Evolutionary conservation across 495 filamentous ascomycete genomes (phyloP).

Genomic region (Neurospora sp.): DNA sequence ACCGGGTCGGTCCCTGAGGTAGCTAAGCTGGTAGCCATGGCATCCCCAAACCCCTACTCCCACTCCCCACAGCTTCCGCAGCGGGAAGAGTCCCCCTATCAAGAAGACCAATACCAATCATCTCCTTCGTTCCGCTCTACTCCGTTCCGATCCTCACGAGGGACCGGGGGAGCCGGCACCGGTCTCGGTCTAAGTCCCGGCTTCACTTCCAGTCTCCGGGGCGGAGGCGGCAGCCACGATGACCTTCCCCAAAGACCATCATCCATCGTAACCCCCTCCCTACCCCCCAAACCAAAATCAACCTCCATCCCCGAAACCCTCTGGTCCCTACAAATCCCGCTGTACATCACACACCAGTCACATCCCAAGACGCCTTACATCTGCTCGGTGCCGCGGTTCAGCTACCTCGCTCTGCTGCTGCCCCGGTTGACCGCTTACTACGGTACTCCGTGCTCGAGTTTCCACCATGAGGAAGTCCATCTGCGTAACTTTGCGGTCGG

Average conservation of each 20-base stretch:
- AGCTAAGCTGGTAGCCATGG: not conserved
- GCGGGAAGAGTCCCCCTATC: not conserved
- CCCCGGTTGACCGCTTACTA: conserved; percentile 76
- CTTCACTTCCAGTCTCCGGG: not conserved
- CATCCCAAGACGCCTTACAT: conserved; percentile 34
- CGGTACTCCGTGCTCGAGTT: conserved; percentile 59
- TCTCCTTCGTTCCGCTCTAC: not conserved
- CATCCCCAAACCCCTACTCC: not conserved
- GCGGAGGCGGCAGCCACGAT: not conserved
- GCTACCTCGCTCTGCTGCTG: conserved; percentile 66
- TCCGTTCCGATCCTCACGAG: not conserved
- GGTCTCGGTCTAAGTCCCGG: not conserved
- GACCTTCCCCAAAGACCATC: not conserved
- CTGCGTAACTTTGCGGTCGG: conserved; percentile 72
- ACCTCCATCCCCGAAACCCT: conserved; percentile 31
- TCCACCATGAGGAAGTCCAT: conserved; percentile 65
- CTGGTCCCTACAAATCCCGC: conserved; percentile 41
- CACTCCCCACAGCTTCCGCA: not conserved
- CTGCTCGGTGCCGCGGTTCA: conserved; percentile 54
- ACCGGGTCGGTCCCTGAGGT: not conserved
- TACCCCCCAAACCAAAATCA: conserved; percentile 4
- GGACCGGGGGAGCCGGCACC: not conserved
- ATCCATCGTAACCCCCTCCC: not conserved
- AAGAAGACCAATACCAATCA: not conserved
- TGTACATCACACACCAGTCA: conserved; percentile 39